Evolutionary conservation across 2,329 filamentous ascomycete species (phyloP), one percentile per base, ranked within the genome.

Genomic region (Myotisia sp.): DNA sequence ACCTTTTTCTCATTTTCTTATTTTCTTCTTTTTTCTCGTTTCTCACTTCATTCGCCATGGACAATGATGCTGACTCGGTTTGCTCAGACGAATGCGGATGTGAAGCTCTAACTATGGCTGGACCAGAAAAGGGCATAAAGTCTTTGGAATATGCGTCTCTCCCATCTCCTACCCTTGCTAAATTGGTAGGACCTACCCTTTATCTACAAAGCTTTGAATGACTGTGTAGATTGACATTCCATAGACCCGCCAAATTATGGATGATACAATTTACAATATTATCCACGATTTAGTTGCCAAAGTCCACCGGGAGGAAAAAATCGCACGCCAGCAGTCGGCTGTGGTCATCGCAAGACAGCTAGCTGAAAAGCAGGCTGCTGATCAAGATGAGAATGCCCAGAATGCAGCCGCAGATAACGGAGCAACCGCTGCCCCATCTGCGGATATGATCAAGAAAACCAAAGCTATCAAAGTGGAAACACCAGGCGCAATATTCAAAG

Each of bases 221-320:
- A 28, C 16, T 34, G 22, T 24, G 22, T 12, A 24, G 22, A 24
- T 24, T 2, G 3, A 24, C 12, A 24, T 24, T 3, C 12, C 6
- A 7, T 38, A 59, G 56, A 56, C 59, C 23, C 53, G 56, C 35
- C 57, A 60, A 23, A 65, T 76, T 35, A 54, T 76, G 44, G 68
- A 74, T 39, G 67, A 71, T 40, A 64, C 64, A 14, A 59, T 76
- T 27, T 63, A 70, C 46, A 73, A 68, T 46, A 70, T 75, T 44
- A 66, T 76, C 44, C 67, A 74, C 51, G 67, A 70, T 44, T 64
- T 71, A 16, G 66, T 72, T 35, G 58, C 71, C 19, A 63, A 68
- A 42, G 66, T 65, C 20, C 72, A 76, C 48, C 69, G 69, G 41
- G 61, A 69, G 37, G 71, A 76, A 51, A 75, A 75, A 54, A 56